Base-by-base conservation (phyloP, 768 basidiomycete genomes). In the Auriscalpium microsporum region DNA sequence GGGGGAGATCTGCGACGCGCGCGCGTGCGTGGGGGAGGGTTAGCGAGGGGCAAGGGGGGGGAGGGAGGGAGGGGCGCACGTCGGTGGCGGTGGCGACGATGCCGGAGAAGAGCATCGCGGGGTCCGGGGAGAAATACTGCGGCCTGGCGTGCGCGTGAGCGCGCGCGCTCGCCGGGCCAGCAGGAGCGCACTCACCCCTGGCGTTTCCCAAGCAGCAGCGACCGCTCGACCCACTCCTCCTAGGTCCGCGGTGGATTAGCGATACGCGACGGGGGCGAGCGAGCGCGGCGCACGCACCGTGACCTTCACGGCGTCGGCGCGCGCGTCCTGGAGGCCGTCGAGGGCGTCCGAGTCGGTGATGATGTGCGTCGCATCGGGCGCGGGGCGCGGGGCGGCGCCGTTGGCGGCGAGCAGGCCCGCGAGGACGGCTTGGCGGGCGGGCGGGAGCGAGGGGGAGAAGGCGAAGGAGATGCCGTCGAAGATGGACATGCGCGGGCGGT, bases 101-200 rank as follows among this genome's bases (percentile, higher is more conserved):
- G 1, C 89, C 89, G 8, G 91, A 94, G 71, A 95, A 94, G 48
- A 93, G 76, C 75, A 82, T 80, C 1, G 76, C 67, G 0, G 88
- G 87, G 66, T 92, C 83, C 2, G 89, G 75, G 2, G 91, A 94
- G 71, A 84, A 94, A 64, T 74, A 81, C 23, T 78, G 61, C 3
- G 42, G 48, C 13, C n/a, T n/a, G n/a, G n/a, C n/a, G n/a, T n/a
- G n/a, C n/a, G n/a, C n/a, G n/a, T n/a, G n/a, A n/a, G n/a, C n/a
- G n/a, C n/a, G n/a, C n/a, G n/a, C n/a, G n/a, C n/a, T n/a, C n/a
- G n/a, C n/a, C n/a, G n/a, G n/a, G n/a, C n/a, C n/a, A n/a, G n/a
- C n/a, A n/a, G n/a, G n/a, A n/a, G n/a, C n/a, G n/a, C n/a, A 54
- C 60, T 50, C 40, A 62, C 61, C 19, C 40, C 23, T 60, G 61